Conservation (phyloP, 148 eudicot species). For the Pouteria glomerata region DNA sequence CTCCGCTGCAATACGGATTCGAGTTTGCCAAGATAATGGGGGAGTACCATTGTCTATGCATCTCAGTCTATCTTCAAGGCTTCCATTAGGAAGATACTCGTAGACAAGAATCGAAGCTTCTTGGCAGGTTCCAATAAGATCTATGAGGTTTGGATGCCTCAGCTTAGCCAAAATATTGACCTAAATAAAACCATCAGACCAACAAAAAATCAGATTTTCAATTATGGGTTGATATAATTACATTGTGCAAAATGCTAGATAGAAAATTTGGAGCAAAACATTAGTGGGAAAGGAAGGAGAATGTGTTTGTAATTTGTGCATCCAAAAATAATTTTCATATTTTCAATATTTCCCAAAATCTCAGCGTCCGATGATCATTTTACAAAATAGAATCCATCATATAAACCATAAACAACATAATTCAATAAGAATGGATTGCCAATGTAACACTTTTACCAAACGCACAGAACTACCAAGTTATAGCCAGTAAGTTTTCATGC, state of each 20-base stretch:
- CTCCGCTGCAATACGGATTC: conserved; percentile 78
- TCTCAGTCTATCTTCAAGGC: conserved; percentile 85
- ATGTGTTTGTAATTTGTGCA: not conserved
- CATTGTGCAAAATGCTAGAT: not conserved
- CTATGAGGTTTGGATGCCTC: conserved; percentile 80
- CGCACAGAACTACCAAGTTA: no score
- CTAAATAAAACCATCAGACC: conserved; percentile 26
- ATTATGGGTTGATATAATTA: not conserved
- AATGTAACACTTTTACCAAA: no score
- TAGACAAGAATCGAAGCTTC: conserved; percentile 66
- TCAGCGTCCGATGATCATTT: not conserved
- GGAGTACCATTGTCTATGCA: conserved; percentile 71
- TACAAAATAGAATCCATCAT: no score
- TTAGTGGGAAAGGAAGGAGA: not conserved
- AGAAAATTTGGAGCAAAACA: not conserved
- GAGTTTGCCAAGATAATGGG: conserved; percentile 77
- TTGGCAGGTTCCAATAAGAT: conserved; percentile 79
- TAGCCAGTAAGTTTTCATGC: no score
- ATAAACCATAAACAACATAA: no score
- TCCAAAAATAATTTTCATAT: not conserved
- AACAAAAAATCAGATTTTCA: conserved; percentile 2
- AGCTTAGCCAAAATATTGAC: conserved; percentile 74
- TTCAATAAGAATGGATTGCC: no score
- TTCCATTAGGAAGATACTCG: conserved; percentile 85
- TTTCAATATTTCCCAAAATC: not conserved